phyloP scores from a whole-genome alignment of 2,329 filamentous ascomycete genomes.

The Bipolaris oryzae region DNA sequence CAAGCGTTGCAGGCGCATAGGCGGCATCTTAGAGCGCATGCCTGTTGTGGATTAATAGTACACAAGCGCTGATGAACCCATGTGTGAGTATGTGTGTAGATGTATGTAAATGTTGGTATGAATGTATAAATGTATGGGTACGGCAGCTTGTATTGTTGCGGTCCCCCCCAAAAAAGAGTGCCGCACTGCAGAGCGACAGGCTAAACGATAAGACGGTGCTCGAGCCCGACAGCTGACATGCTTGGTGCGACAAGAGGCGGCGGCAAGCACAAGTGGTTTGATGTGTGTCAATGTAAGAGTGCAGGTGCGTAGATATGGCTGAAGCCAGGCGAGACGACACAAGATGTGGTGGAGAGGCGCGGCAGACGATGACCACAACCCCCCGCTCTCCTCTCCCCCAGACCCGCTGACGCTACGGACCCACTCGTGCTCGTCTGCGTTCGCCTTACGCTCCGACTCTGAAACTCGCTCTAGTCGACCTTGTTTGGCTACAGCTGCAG shows the following conservation, averaged over 20 bases:
- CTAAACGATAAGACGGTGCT: background rate
- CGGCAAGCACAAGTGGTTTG: background rate
- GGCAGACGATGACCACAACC: slow-evolving; percentile 7
- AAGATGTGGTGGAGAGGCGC: slow-evolving; percentile 4
- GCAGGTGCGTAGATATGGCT: background rate
- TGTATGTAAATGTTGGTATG: background rate
- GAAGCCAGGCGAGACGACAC: background rate
- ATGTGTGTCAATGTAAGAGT: background rate
- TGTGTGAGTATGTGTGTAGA: background rate
- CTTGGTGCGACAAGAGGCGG: slow-evolving; percentile 2
- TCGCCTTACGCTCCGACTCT: background rate
- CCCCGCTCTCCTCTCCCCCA: background rate
- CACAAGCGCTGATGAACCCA: slow-evolving; percentile 1
- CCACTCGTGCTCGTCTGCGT: slow-evolving; percentile 7
- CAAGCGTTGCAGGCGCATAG: slow-evolving; percentile 17
- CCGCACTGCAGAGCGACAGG: background rate
- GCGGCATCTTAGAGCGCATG: slow-evolving; percentile 24
- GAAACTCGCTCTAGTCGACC: slow-evolving; percentile 1
- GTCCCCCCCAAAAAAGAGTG: background rate
- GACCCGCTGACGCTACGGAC: slow-evolving; percentile 13
- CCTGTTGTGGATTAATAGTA: slow-evolving; percentile 23
- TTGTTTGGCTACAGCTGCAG: background rate
- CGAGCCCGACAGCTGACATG: slow-evolving; percentile 1
- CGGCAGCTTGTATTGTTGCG: slow-evolving; percentile 10
- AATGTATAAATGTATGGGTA: background rate